Base-by-base conservation (phyloP, 2,329 filamentous ascomycete genomes). In the Zymoseptoria brevis region DNA sequence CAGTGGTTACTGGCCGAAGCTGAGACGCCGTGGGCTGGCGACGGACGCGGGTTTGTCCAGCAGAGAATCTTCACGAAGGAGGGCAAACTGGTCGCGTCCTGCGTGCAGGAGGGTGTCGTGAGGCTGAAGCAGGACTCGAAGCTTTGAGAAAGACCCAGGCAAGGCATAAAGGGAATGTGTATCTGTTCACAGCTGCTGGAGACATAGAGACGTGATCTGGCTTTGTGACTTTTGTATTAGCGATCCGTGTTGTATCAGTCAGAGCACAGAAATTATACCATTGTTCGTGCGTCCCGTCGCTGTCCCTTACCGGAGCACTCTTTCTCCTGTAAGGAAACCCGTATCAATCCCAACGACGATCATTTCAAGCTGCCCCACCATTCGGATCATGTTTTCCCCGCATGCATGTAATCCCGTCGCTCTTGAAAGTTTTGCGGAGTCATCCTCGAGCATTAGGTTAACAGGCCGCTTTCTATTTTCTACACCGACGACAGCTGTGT, bases 1-100 rank as follows among this genome's bases (percentile, higher is more conserved):
- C 79, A 91, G 74, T 92, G 88, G 88, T 87, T 91, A 82, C 85
- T 90, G 66, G 83, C 81, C 19, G 88, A 92, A 77, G 89, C 89
- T 82, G 83, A 88, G 74, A 90, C 84, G 57, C 88, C 89, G 0
- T 94, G 89, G 89, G 82, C 86, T 2, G 88, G 87, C 1, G 87
- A 91, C 68, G 89, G 88, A 3, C 80, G 89, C 60, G 89, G 88
- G 0, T 79, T 93, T 19, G 89, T 93, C 49, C 83, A 81, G 66
- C 88, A 91, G 78, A 82, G 83, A 73, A 88, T 93, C 61, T 92
- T 86, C 71, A 80, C 82, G 24, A 79, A 77, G 64, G 86, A 91
- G 62, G 89, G 89, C 21, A 86, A 80, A 24, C 73, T 94, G 73
- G 75, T 94, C 69, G 89, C 89, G 24, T 92, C 84, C 30, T 93